phyloP scores from a whole-genome alignment of 2,329 filamentous ascomycete species.

The Monosporascus sp. region DNA sequence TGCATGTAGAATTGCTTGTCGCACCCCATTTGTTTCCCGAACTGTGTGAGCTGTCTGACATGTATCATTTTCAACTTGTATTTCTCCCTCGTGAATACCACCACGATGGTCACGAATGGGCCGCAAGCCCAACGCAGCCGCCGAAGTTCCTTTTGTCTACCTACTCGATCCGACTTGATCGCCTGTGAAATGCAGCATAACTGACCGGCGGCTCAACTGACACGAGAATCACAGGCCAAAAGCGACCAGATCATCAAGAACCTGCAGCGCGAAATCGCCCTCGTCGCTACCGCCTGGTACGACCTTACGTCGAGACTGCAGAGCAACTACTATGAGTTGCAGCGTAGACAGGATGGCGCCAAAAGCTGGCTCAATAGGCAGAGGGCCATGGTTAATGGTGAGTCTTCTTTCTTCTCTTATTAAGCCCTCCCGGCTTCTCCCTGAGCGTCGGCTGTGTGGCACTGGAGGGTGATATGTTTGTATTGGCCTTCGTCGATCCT shows the following conservation, averaged over 20 bases:
- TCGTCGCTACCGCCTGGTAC: constrained; percentile 83
- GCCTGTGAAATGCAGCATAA: too few species aligned
- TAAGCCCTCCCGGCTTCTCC: not conserved
- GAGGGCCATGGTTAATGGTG: constrained; percentile 63
- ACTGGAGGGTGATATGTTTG: too few species aligned
- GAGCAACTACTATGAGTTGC: constrained; percentile 75
- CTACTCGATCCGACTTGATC: too few species aligned
- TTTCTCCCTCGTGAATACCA: not conserved
- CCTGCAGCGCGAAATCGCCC: constrained; percentile 69
- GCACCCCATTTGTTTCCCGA: not conserved
- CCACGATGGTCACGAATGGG: too few species aligned
- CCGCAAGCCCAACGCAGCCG: too few species aligned
- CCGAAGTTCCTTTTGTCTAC: too few species aligned
- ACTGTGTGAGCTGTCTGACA: not conserved
- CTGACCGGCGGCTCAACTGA: not conserved
- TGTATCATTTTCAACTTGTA: not conserved
- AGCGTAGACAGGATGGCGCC: constrained; percentile 67
- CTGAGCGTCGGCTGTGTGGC: too few species aligned
- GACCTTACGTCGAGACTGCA: constrained; percentile 73
- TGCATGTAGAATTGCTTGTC: not conserved
- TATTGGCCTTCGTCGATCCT: too few species aligned
- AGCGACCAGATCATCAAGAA: constrained; percentile 57
- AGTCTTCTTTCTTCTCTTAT: constrained; percentile 11
- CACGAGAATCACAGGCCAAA: constrained; percentile 35
- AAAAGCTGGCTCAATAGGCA: constrained; percentile 84